These are phyloP conservation scores for Leccinum barrowsii DNA, from an alignment of 768 basidiomycete species.

Conservation along the genomic window DNA sequence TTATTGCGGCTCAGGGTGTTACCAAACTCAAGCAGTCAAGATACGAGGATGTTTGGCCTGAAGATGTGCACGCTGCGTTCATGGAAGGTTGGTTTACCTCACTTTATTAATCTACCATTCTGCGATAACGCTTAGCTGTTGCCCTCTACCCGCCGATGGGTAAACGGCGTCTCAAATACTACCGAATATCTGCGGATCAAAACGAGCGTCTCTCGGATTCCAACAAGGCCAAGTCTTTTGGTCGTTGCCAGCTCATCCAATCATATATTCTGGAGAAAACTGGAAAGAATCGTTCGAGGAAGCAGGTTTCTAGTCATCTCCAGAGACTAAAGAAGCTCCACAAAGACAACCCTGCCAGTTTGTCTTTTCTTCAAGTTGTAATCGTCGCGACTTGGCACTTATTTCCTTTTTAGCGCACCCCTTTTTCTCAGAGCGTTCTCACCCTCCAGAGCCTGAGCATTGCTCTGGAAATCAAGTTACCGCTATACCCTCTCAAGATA, in stretches of 20 bases:
- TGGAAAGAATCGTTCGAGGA: conserved; percentile 36
- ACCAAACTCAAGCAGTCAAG: conserved; percentile 29
- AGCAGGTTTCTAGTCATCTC: conserved; percentile 39
- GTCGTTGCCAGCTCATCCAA: conserved; percentile 39
- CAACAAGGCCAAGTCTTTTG: conserved; percentile 29
- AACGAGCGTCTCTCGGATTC: conserved; percentile 7
- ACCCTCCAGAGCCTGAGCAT: conserved; percentile 11
- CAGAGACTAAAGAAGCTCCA: conserved; percentile 36
- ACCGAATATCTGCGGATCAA: conserved; percentile 19
- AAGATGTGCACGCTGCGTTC: conserved; percentile 34
- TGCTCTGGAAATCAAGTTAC: not conserved
- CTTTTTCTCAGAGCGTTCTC: conserved; percentile 26
- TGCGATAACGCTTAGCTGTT: conserved; percentile 22
- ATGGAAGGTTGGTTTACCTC: conserved; percentile 31
- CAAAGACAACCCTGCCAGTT: conserved; percentile 31
- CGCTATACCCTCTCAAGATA: conserved; percentile 10
- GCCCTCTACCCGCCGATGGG: conserved; percentile 34
- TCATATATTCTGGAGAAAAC: conserved; percentile 37
- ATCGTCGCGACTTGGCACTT: not conserved
- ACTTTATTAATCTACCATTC: not conserved
- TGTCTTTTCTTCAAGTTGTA: conserved; percentile 10
- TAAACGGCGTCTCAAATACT: conserved; percentile 35
- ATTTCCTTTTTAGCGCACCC: conserved; percentile 15
- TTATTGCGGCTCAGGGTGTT: not conserved
- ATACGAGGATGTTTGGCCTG: conserved; percentile 34